Base-by-base conservation (phyloP, 441 rosid genomes). In the Bruguiera hainesii region DNA sequence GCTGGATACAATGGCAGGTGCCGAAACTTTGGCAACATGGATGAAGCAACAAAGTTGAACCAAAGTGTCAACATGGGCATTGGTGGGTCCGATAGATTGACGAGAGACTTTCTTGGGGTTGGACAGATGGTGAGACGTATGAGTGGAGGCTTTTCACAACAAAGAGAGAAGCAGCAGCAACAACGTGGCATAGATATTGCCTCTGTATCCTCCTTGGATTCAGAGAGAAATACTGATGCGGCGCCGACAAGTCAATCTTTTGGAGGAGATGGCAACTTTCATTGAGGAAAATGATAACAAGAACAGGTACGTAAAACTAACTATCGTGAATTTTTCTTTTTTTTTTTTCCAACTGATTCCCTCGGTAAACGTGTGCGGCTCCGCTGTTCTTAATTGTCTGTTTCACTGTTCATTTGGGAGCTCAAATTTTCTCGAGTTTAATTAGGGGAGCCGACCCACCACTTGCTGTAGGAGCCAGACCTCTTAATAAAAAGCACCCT, bases 81-180 rank as follows among this genome's bases (percentile, higher is more conserved):
- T 15, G 71, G 75, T 8, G 81, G 77, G 19, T 79, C 83, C 31
- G 89, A 85, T 74, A 84, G 81, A 48, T 70, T 85, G 80, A 89
- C 96, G 7, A 71, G 87, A 76, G 93, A 89, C 68, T 89, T 89
- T 75, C 82, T 89, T 10, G 93, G 96, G 1, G 93, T 89, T 33
- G 96, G 96, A 49, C 85, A 84, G 20, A 81, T 85, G 35, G 83
- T 89, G 51, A 82, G 86, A 72, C 84, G 77, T 65, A 76, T 82
- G 72, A 80, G 80, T 18, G 80, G 78, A 59, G 87, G 88, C 8
- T 72, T 83, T 26, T 23, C 58, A 26, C 28, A 11, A 8, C 58
- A 55, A 23, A 23, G 58, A 10, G 58, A 55, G 58, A 23, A 55
- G 58, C 58, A 23, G 6, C 58, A 55, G 28, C 58, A 55, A 55